These are phyloP conservation scores for Turritis glabra DNA, from an alignment of 345 rosid species.

Conservation along the genomic window DNA sequence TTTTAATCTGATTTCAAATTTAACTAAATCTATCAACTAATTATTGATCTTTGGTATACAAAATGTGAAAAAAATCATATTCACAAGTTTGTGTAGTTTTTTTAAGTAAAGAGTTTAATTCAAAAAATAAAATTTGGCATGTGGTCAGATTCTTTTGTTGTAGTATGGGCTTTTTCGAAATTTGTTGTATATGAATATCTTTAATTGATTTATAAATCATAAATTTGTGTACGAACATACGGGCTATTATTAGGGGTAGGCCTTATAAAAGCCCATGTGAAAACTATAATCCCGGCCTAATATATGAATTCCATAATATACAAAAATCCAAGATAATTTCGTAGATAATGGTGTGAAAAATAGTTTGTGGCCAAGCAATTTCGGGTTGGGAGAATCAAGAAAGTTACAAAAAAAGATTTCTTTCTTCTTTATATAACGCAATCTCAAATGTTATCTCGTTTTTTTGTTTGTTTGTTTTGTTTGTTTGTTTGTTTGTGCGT, in stretches of 20 bases:
- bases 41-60: neutral
- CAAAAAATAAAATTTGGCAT: neutral
- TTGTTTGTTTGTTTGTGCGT: neutral
- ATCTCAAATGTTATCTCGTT: neutral
- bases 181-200: neutral
- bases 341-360: slow-evolving; percentile 26
- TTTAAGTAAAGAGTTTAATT: neutral
- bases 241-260: neutral
- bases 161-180: neutral
- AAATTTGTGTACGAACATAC: neutral
- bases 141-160: neutral
- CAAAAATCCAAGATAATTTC: slow-evolving; percentile 3
- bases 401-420: slow-evolving; percentile 24
- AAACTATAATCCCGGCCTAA: slow-evolving; percentile 6
- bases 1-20: neutral
- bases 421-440: neutral
- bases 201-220: too few relatives aligned
- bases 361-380: slow-evolving; percentile 33
- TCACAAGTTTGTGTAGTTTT: neutral
- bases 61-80: neutral
- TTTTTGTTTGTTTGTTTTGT: neutral
- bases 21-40: neutral
- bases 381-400: slow-evolving; percentile 14
- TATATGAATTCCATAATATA: neutral
- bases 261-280: slow-evolving; percentile 19